These are phyloP conservation scores for Wickerhamiella lipophila DNA, from an alignment of 805 yeast genomes.

Conservation along the genomic window DNA sequence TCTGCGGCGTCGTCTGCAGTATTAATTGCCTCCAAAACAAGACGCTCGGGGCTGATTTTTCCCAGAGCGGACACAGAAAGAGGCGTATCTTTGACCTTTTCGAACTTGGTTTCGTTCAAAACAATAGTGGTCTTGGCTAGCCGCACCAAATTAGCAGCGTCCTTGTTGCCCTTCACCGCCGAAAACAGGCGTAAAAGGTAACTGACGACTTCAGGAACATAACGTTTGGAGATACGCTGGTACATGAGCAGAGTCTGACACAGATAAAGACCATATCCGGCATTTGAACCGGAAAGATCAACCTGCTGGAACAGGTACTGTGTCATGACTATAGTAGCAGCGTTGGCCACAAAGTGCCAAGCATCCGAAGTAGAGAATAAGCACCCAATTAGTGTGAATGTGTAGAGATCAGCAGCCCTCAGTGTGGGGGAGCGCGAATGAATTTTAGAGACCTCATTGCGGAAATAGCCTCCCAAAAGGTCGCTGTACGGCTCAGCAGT, in stretches of 20 bases:
- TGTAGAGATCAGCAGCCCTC: constrained; percentile 43
- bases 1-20: constrained; percentile 18
- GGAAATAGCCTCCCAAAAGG: constrained; percentile 46
- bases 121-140: neutral
- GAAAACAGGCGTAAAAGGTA: constrained; percentile 31
- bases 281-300: constrained; percentile 29
- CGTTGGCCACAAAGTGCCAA: constrained; percentile 83
- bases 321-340: constrained; percentile 59
- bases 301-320: constrained; percentile 51
- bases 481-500: constrained; percentile 56
- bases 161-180: constrained; percentile 10
- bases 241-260: constrained; percentile 53
- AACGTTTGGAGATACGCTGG: constrained; percentile 70
- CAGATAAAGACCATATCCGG: constrained; percentile 54
- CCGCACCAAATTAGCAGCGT: constrained; percentile 9
- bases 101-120: constrained; percentile 4
- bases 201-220: constrained; percentile 60
- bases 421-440: constrained; percentile 29
- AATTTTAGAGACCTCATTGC: constrained; percentile 43
- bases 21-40: constrained; percentile 14
- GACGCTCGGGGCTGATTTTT: constrained; percentile 9
- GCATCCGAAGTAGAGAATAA: constrained; percentile 91
- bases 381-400: constrained; percentile 59
- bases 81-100: constrained; percentile 21
- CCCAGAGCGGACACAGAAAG: constrained; percentile 14